Base-by-base conservation (phyloP, 306 rosid genomes). In the Mimosa bimucronata region DNA sequence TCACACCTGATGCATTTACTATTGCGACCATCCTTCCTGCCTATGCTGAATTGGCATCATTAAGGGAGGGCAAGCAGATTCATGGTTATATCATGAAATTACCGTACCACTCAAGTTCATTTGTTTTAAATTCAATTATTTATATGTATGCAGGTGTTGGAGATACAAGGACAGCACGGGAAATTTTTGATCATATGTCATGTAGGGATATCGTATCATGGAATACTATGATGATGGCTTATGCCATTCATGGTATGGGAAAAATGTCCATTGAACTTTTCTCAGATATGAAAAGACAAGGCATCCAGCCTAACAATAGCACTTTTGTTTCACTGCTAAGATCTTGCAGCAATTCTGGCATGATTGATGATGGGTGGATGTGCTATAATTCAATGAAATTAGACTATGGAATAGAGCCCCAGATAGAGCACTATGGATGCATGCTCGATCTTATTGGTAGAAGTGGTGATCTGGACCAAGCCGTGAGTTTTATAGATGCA, bases 401-500 rank as follows among this genome's bases (percentile, higher is more conserved):
- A 23, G 81, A 88, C 29, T 80, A 83, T 41, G 79, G 82, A 26
- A 80, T 90, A 21, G 87, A 79, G 77, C 91, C 92, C 28, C 80
- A 86, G 68, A 82, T 87, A 72, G 94, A 88, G 86, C 94, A 87
- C 50, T 85, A 79, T 61, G 92, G 92, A 34, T 88, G 92, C 79
- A 82, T 88, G 83, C 74, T 88, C 11, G 92, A 90, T 78, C 89
- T 88, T 45, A 42, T 90, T 53, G 88, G 92, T 13, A 84, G 86
- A 37, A 61, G 81, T 2, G 87, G 91, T 4, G 66, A 88, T 42
- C 71, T 88, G 30, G 83, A 82, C 25, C 75, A 11, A 82, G 92
- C 94, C 81, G 76, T 80, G 85, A 66, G 28, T 30, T 88, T 90
- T 64, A 82, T 90, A 21, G 80, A 87, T 6, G 83, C 82, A 79